Conservation (phyloP, 2,329 filamentous ascomycete species). For the Aspergillus awamori region DNA sequence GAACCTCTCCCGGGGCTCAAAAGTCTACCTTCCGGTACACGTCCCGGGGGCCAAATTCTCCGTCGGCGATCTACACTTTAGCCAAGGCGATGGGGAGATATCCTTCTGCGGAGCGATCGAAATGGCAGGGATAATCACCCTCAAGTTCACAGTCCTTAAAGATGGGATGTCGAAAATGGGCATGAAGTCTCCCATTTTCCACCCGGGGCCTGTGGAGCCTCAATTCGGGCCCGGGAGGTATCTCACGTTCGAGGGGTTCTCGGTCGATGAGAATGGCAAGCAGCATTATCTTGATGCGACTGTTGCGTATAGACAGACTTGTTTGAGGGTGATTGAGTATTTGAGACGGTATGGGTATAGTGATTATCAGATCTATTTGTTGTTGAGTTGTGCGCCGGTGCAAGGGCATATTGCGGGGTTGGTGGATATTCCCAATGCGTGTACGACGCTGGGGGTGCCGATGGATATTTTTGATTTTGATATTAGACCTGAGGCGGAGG, state of each 20-base stretch:
- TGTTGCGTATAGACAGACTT: constrained; percentile 82
- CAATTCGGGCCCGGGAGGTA: constrained; percentile 81
- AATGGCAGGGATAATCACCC: constrained; percentile 88
- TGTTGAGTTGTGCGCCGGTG: constrained; percentile 82
- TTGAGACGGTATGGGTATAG: constrained; percentile 70
- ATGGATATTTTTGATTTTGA: constrained; percentile 97
- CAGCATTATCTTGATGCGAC: constrained; percentile 88
- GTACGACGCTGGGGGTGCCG: constrained; percentile 83
- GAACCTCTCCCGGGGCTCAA: constrained; percentile 75
- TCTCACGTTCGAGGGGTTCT: constrained; percentile 88
- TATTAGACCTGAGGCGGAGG: constrained; percentile 68
- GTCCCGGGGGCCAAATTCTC: constrained; percentile 85
- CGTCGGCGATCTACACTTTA: constrained; percentile 86
- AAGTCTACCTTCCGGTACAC: constrained; percentile 86
- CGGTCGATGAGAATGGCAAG: constrained; percentile 82
- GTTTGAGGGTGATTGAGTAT: constrained; percentile 77
- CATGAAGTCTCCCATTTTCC: constrained; percentile 82
- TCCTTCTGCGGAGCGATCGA: constrained; percentile 89
- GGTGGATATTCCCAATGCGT: constrained; percentile 88
- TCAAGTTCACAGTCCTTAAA: constrained; percentile 88
- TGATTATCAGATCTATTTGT: constrained; percentile 80
- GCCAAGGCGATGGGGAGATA: constrained; percentile 87
- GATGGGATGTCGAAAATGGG: constrained; percentile 72
- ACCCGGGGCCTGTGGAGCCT: constrained; percentile 84
- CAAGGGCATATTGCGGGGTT: constrained; percentile 88